Conservation (phyloP, 169 alveolate species). For the Prorocentrum cordatum region DNA sequence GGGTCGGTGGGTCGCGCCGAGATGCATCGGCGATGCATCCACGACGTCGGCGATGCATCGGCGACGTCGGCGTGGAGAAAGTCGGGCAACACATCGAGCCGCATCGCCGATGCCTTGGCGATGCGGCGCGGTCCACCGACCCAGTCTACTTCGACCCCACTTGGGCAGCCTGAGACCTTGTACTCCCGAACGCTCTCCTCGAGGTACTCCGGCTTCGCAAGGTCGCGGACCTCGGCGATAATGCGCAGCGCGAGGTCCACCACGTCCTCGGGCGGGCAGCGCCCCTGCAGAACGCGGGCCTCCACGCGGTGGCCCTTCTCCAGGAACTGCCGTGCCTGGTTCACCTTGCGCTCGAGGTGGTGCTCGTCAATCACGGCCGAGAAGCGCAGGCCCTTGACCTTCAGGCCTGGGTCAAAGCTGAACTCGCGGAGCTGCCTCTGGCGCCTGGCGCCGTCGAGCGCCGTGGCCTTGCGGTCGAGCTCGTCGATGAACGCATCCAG, state of each 20-base stretch:
- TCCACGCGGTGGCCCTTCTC: constrained; percentile 60
- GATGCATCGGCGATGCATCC: no score
- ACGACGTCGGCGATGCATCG: no score
- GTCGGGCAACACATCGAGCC: no score
- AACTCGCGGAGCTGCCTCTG: constrained; percentile 17
- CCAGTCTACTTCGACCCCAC: no score
- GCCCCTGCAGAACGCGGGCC: constrained; percentile 58
- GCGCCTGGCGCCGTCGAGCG: constrained; percentile 2
- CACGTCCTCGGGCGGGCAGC: constrained; percentile 31
- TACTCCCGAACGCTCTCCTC: background rate
- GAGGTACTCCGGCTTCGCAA: constrained; percentile 62
- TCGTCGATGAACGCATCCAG: constrained; percentile 29
- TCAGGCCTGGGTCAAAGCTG: constrained; percentile 49
- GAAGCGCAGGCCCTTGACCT: constrained; percentile 59
- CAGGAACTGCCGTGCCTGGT: constrained; percentile 28
- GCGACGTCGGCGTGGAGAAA: no score
- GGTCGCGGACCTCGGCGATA: constrained; percentile 44
- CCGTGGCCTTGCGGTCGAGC: background rate
- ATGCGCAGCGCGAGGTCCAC: constrained; percentile 36
- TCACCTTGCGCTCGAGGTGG: constrained; percentile 45
- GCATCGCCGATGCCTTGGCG: no score
- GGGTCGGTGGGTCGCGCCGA: no score
- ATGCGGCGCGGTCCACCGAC: no score
- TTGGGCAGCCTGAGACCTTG: background rate
- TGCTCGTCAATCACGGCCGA: constrained; percentile 20